Evolutionary conservation across 2,329 filamentous ascomycete species (phyloP).

Genomic region (Rosellinia necatrix): DNA sequence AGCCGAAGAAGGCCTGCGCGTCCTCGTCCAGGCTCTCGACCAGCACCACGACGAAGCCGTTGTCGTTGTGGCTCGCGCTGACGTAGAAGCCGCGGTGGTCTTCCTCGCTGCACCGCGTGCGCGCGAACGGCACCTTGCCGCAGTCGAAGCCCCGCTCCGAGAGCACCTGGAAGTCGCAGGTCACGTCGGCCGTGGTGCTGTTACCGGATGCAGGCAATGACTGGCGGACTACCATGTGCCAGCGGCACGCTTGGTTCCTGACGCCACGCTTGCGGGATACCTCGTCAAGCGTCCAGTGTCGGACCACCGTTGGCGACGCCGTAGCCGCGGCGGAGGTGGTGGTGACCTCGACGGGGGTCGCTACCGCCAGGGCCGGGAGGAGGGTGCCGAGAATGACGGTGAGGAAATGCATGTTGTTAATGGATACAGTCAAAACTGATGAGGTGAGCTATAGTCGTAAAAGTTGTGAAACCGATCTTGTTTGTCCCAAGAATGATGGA

Average conservation of each 20-base stretch:
- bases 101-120: neutral
- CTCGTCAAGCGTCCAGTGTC: too few relatives aligned
- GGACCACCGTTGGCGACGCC: neutral
- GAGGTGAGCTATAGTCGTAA: too few relatives aligned
- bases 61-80: constrained; percentile 25
- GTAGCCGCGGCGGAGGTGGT: constrained; percentile 6
- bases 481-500: too few relatives aligned
- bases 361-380: neutral
- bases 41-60: constrained; percentile 28
- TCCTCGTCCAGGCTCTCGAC: constrained; percentile 13
- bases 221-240: too few relatives aligned
- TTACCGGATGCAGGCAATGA: too few relatives aligned
- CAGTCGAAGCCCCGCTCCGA: constrained; percentile 23
- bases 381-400: neutral
- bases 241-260: too few relatives aligned
- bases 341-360: neutral
- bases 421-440: neutral
- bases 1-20: constrained; percentile 27
- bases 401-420: constrained; percentile 15
- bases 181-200: neutral
- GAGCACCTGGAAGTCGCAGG: constrained; percentile 16
- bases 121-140: constrained; percentile 14
- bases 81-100: constrained; percentile 11
- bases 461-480: too few relatives aligned
- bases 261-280: too few relatives aligned